Evolutionary conservation across 2,329 filamentous ascomycete species (phyloP), one percentile per base, ranked within the genome.

Genomic region (Hirsutella rhossiliensis): DNA sequence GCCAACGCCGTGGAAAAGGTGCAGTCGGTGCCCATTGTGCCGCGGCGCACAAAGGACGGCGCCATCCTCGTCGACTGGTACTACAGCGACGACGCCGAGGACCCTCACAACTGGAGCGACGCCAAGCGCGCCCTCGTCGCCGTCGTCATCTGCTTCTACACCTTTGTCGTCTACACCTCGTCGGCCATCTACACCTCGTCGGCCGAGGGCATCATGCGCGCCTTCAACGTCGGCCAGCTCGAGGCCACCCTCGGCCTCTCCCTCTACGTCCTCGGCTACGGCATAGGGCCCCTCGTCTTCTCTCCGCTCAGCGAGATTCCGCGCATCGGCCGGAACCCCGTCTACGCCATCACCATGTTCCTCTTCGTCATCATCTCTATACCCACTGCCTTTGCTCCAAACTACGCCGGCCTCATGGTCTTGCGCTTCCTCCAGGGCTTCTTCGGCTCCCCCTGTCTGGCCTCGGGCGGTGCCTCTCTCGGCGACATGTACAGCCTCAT

Each of bases 231-330:
- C 36, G 65, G 65, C 19, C 57, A 66, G 28, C 62, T 72, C 11
- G 65, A 70, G 11, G 73, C 76, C 2, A 71, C 72, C 0, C 64
- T 82, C 0, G 77, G 76, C 0, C 65, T 83, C 5, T 70, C 76
- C 0, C 68, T 83, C 46, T 83, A 81, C 53, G 78, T 83, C 1
- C 61, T 81, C 0, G 79, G 76, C 1, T 78, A 78, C 48, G 79
- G 80, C 12, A 61, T 79, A 15, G 81, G 80, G 0, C 80, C 81
- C 1, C 60, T 85, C 23, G 48, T 86, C 20, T 84, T 77, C 61
- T 78, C 77, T 0, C 82, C 82, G 0, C 60, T 86, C 37, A 75
- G 69, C 41, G 82, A 87, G 61, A 75, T 86, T 19, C 79, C 82
- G 0, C 56, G 69, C 39, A 72, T 86, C 42, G 82, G 83, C 3